Percentiles rank a stretch among this genome's conserved stretches.
These are phyloP conservation scores for Colletotrichum tropicale DNA, from an alignment of 2,329 filamentous ascomycete genomes.

Conservation along the genomic window DNA sequence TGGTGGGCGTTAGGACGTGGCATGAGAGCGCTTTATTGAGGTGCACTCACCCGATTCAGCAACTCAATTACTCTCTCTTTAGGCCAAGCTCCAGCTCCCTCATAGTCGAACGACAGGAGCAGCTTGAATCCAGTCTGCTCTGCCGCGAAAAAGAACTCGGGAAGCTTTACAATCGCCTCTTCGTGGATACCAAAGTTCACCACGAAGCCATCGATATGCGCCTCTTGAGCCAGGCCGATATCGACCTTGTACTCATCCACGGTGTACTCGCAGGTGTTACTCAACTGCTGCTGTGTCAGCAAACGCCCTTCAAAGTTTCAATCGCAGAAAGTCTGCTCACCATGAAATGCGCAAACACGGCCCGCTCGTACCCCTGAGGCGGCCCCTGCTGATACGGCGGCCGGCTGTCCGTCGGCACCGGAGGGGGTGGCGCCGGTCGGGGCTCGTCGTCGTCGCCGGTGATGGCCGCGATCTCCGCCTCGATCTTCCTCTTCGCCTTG, in stretches of 20 bases:
- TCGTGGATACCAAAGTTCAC: constrained; percentile 17
- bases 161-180: constrained; percentile 18
- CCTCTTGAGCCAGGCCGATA: constrained; percentile 14
- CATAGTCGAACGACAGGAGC: constrained; percentile 18
- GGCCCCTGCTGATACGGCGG: not conserved
- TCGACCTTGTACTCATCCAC: constrained; percentile 16
- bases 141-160: constrained; percentile 11
- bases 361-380: constrained; percentile 1
- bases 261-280: constrained; percentile 13
- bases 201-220: constrained; percentile 18
- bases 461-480: constrained; percentile 17
- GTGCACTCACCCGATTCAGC: not conserved
- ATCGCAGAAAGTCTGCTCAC: not conserved
- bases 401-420: not conserved
- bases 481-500: constrained; percentile 15
- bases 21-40: not conserved
- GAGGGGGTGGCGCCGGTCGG: not conserved
- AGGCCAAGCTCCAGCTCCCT: constrained; percentile 14
- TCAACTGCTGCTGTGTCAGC: not conserved
- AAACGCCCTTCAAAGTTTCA: not conserved
- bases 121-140: constrained; percentile 18
- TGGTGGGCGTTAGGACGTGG: not conserved
- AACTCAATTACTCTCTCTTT: constrained; percentile 10
- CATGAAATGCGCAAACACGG: constrained; percentile 19
- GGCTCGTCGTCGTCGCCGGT: constrained; percentile 14